Percentiles rank a stretch among this genome's conserved stretches.
Conservation (phyloP, 345 rosid genomes). For the Crucihimalaya himalaica region DNA sequence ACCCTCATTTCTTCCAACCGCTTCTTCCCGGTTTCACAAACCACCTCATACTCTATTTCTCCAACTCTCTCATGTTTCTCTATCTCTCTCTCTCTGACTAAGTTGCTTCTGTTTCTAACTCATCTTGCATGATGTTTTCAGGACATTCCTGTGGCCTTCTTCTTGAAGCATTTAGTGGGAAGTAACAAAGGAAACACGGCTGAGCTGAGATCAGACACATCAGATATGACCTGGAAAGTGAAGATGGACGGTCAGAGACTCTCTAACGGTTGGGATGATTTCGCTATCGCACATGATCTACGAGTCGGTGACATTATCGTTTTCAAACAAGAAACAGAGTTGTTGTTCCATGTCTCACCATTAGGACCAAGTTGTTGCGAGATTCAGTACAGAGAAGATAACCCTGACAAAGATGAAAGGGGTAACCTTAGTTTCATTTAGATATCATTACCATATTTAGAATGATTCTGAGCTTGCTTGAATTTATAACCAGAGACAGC, state of each 20-base stretch:
- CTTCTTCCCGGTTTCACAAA: slow-evolving; percentile 32
- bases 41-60: slow-evolving; percentile 17
- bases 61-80: background rate
- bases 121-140: slow-evolving; percentile 18
- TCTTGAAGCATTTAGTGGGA: slow-evolving; percentile 9
- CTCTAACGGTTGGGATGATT: slow-evolving; percentile 27
- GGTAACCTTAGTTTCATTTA: slow-evolving; percentile 4
- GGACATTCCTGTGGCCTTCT: slow-evolving; percentile 32
- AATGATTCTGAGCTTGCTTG: background rate
- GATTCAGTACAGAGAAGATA: slow-evolving; percentile 22
- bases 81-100: background rate
- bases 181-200: background rate
- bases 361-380: slow-evolving; percentile 36
- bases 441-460: background rate
- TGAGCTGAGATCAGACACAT: slow-evolving; percentile 31
- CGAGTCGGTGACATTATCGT: slow-evolving; percentile 30
- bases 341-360: slow-evolving; percentile 25
- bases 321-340: slow-evolving; percentile 31
- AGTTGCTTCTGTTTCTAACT: slow-evolving; percentile 1
- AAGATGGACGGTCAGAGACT: slow-evolving; percentile 18
- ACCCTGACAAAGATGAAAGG: background rate
- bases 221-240: slow-evolving; percentile 18
- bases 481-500: background rate
- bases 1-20: slow-evolving; percentile 35
- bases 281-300: slow-evolving; percentile 18